These are phyloP conservation scores for Macrolepiota fuliginosa DNA, from an alignment of 768 basidiomycete genomes.

Conservation along the genomic window DNA sequence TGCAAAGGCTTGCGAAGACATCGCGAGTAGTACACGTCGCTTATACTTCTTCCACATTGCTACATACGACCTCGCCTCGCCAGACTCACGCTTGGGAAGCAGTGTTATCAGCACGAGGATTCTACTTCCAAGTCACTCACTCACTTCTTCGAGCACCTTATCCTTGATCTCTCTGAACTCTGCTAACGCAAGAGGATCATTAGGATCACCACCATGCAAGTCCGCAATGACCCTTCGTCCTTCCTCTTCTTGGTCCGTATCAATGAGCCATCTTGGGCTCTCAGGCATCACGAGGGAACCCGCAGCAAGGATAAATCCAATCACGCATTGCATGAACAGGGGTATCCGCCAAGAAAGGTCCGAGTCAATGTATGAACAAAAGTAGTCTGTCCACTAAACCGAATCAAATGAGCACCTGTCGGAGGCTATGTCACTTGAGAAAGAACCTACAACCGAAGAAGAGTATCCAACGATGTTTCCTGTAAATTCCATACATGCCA, in stretches of 20 bases:
- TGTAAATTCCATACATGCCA: constrained; percentile 96
- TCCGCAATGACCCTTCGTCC: constrained; percentile 88
- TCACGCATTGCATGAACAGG: constrained; percentile 83
- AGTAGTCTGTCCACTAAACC: constrained; percentile 88
- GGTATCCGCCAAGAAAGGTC: constrained; percentile 92
- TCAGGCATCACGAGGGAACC: constrained; percentile 88
- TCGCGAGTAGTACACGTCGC: constrained; percentile 85
- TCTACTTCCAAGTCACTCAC: constrained; percentile 8
- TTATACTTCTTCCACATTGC: constrained; percentile 89
- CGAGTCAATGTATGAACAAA: constrained; percentile 84
- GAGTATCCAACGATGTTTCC: constrained; percentile 92
- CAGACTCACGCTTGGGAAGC: constrained; percentile 61
- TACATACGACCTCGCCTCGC: constrained; percentile 72
- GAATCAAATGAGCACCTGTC: constrained; percentile 1
- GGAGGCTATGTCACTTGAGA: neutral
- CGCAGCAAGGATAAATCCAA: constrained; percentile 73
- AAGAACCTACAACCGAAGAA: constrained; percentile 70
- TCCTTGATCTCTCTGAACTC: constrained; percentile 92
- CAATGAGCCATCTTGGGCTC: constrained; percentile 92
- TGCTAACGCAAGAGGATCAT: constrained; percentile 64
- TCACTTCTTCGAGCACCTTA: constrained; percentile 66
- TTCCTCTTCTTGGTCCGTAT: constrained; percentile 77
- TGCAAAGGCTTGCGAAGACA: constrained; percentile 95
- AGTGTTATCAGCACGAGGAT: neutral
- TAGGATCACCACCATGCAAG: constrained; percentile 78